phyloP scores from a whole-genome alignment of 1,139 yeast species.

The Debaryomycetaceae sp. region DNA sequence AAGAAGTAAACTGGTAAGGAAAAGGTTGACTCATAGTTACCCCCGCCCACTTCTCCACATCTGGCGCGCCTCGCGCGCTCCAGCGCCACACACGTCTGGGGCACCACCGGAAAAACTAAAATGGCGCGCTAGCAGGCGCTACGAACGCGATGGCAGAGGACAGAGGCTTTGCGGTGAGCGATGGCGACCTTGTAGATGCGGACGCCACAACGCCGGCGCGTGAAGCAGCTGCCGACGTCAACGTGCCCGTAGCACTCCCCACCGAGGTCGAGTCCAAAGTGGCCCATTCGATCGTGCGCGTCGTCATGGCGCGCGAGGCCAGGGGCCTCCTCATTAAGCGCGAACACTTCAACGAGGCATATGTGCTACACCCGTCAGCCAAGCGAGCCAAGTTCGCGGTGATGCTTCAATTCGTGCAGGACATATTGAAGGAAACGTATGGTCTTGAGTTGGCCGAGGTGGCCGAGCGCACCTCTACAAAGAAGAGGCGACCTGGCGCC shows the following conservation, averaged over 20 bases:
- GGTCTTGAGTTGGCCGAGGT: conserved; percentile 27
- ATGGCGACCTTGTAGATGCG: not conserved
- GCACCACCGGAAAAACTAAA: too few relatives aligned
- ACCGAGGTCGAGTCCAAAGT: conserved; percentile 6
- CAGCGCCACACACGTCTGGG: too few relatives aligned
- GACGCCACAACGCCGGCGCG: conserved; percentile 1
- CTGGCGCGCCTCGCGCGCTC: too few relatives aligned
- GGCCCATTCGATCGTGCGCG: conserved; percentile 16
- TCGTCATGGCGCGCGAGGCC: conserved; percentile 21
- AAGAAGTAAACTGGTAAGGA: too few relatives aligned
- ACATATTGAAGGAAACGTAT: conserved; percentile 22
- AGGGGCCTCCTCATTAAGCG: conserved; percentile 23
- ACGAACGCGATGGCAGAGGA: too few relatives aligned
- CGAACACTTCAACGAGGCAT: conserved; percentile 21
- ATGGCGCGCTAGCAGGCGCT: too few relatives aligned
- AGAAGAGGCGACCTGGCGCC: not conserved
- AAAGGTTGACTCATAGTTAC: too few relatives aligned
- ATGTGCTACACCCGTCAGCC: conserved; percentile 8
- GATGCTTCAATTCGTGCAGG: conserved; percentile 16
- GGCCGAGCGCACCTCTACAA: conserved; percentile 10
- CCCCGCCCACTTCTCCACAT: too few relatives aligned
- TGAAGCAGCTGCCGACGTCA: too few relatives aligned
- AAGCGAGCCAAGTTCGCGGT: conserved; percentile 15
- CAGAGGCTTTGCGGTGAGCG: conserved; percentile 1
- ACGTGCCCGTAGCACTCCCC: conserved; percentile 5